Evolutionary conservation across 129 eudicot species (phyloP), one percentile per base, ranked within the genome.

Genomic region (Helichrysum umbraculigerum): DNA sequence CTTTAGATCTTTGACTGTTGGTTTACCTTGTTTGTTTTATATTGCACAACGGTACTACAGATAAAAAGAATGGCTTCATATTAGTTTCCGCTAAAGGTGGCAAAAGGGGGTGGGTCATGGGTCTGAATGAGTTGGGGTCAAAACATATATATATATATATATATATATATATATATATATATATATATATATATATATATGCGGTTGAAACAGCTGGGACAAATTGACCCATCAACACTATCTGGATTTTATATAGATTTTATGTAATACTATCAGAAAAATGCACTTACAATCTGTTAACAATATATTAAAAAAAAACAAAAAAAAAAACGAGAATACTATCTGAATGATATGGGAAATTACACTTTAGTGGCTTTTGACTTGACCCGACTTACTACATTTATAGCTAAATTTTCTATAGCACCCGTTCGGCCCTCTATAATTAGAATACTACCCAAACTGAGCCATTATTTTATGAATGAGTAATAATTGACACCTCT

Each of bases 11-110:
- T 67, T 39, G 44, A 39, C 35, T 56, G 12, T 66, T 64, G 52
- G 8, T 78, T 47, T 70, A 61, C 34, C 44, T 29, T 30, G n/a
- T 78, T 52, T 12, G 33, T 35, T 44, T 79, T 33, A 15, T n/a
- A 32, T 39, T 14, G 39, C 42, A 37, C 41, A 20, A 4, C 19
- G 41, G 8, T 59, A 25, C 60, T 70, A 59, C 20, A 69, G 19
- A 28, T 39, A 41, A 10, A 69, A 69, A 34, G 50, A 30, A 41
- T 42, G n/a, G 61, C 42, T 71, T 21, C 20, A 62, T 14, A 42
- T 66, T 17, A 5, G 21, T 35, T 21, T 73, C 29, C 28, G 0
- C 65, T n/a, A 25, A 57, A 44, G 37, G 73, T 42, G 35, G 29
- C 16, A 7, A 69, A 69, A 41, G 7, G 11, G 57, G 57, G 6